Percentiles rank a stretch among this genome's conserved stretches.
Evolutionary conservation across 2,329 filamentous ascomycete genomes (phyloP).

Genomic region (Aureobasidium vineae): DNA sequence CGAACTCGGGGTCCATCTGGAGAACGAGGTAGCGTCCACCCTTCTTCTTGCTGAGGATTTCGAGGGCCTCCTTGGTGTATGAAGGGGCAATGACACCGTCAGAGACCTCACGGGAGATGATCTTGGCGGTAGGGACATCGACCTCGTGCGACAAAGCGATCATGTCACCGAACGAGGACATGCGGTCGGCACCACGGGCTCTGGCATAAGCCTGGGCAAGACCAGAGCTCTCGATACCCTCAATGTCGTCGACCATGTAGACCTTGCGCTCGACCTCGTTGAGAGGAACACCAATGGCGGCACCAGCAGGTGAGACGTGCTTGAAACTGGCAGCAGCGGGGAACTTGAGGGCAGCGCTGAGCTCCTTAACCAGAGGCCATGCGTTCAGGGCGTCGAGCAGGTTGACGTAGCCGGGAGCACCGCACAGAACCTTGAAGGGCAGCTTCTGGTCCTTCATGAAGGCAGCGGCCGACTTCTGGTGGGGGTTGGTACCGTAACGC

Average conservation of each 20-base stretch:
- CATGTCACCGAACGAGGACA: conserved; percentile 98
- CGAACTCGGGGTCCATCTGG: conserved; percentile 87
- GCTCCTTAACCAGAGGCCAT: conserved; percentile 95
- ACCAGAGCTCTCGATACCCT: conserved; percentile 77
- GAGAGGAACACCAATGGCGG: conserved; percentile 86
- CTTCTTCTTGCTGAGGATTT: conserved; percentile 97
- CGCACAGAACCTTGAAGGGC: conserved; percentile 92
- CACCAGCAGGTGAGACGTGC: conserved; percentile 95
- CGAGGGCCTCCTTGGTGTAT: conserved; percentile 80
- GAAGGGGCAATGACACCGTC: conserved; percentile 93
- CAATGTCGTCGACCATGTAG: conserved; percentile 97
- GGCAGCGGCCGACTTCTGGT: conserved; percentile 94
- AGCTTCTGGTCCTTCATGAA: conserved; percentile 70
- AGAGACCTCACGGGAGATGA: conserved; percentile 96
- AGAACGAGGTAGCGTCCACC: conserved; percentile 94
- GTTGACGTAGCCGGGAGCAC: conserved; percentile 95
- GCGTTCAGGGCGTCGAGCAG: conserved; percentile 93
- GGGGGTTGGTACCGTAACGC: conserved; percentile 94
- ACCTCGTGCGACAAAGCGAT: conserved; percentile 90
- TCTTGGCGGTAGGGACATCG: conserved; percentile 90
- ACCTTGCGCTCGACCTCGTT: conserved; percentile 89
- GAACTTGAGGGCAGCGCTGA: conserved; percentile 81
- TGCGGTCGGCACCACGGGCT: conserved; percentile 91
- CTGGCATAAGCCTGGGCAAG: conserved; percentile 95
- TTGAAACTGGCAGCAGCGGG: conserved; percentile 98